Evolutionary conservation across 192 early-diverging fungal species (phyloP).

Genomic region (Chytriomyces sp.): DNA sequence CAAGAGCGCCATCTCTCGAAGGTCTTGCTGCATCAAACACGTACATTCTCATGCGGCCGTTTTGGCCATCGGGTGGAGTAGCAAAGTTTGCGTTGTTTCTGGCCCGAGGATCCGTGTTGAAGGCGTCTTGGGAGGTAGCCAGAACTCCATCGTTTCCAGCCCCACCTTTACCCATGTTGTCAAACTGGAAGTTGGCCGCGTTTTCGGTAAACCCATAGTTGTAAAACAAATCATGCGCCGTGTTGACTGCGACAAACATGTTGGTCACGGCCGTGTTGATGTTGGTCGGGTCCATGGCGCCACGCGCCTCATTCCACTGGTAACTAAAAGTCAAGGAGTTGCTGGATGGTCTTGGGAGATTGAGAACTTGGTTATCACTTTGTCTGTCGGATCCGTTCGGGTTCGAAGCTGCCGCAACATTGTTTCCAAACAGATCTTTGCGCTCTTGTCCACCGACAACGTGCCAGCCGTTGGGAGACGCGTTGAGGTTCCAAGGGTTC

Average conservation of each 20-base stretch:
- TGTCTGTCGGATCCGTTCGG: conserved; percentile 27
- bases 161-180: conserved; percentile 48
- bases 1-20: conserved; percentile 63
- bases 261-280: conserved; percentile 38
- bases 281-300: conserved; percentile 21
- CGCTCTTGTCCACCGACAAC: neutral
- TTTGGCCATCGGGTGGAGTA: conserved; percentile 87
- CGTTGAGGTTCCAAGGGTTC: conserved; percentile 24
- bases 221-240: conserved; percentile 69
- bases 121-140: conserved; percentile 58
- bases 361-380: neutral
- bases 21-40: conserved; percentile 47
- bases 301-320: conserved; percentile 10
- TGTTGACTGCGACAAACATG: conserved; percentile 44
- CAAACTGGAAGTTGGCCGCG: conserved; percentile 47
- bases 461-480: conserved; percentile 35
- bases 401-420: conserved; percentile 21
- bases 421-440: conserved; percentile 26
- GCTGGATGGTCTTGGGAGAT: neutral
- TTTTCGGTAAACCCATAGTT: conserved; percentile 50
- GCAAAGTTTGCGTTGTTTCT: conserved; percentile 66
- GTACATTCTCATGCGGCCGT: conserved; percentile 19
- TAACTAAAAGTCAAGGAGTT: neutral
- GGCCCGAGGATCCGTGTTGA: conserved; percentile 12
- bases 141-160: conserved; percentile 56